Evolutionary conservation across 345 rosid species (phyloP).

Genomic region (Isatis tinctoria): DNA sequence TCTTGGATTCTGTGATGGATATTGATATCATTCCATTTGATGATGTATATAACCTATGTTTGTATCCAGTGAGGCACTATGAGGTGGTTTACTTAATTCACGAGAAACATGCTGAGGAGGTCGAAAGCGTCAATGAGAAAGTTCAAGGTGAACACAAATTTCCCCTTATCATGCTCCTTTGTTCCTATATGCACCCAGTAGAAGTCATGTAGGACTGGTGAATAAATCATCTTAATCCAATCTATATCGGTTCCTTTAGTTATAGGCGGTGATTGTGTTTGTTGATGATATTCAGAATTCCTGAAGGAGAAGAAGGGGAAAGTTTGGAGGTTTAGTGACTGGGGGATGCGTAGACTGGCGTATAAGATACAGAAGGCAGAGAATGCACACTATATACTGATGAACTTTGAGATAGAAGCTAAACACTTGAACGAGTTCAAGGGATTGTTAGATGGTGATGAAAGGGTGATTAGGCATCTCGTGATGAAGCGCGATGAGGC

Average conservation of each 20-base stretch:
- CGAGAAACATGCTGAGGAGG: slow-evolving; percentile 80
- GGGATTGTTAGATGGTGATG: slow-evolving; percentile 71
- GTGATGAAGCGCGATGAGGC: slow-evolving; percentile 83
- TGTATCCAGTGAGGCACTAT: slow-evolving; percentile 75
- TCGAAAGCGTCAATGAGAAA: slow-evolving; percentile 65
- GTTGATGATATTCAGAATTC: slow-evolving; percentile 44
- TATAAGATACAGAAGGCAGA: slow-evolving; percentile 84
- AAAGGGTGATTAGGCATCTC: slow-evolving; percentile 83
- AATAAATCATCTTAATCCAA: not conserved
- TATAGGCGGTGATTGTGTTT: not conserved
- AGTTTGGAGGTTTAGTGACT: slow-evolving; percentile 83
- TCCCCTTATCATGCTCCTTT: not conserved
- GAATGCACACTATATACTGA: slow-evolving; percentile 75
- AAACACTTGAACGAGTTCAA: slow-evolving; percentile 79
- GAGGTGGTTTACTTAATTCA: slow-evolving; percentile 94
- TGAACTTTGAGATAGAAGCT: slow-evolving; percentile 94
- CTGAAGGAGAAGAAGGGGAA: slow-evolving; percentile 79
- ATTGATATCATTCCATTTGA: not conserved
- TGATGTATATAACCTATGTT: not conserved
- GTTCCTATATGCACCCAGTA: not conserved
- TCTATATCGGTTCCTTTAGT: not conserved
- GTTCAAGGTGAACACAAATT: slow-evolving; percentile 58
- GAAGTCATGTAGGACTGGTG: not conserved
- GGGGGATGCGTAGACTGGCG: slow-evolving; percentile 90
- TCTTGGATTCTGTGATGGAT: not conserved